Evolutionary conservation across 2,329 filamentous ascomycete species (phyloP).

Genomic region (Fusarium graminum): DNA sequence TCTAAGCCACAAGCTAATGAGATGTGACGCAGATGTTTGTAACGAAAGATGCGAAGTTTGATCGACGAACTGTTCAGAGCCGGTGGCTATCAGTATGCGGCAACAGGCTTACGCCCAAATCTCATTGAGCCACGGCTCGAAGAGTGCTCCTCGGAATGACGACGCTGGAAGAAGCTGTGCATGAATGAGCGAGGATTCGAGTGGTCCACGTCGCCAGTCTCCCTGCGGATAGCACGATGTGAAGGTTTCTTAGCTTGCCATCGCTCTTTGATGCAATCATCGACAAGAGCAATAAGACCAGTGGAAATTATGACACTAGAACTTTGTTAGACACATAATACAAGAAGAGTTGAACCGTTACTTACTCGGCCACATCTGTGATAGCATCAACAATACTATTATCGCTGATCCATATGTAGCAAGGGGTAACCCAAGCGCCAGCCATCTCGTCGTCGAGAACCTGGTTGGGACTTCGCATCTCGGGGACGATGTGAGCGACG

Average conservation of each 20-base stretch:
- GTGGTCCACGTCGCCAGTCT: constrained; percentile 42
- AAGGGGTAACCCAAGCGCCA: constrained; percentile 91
- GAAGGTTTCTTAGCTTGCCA: constrained; percentile 69
- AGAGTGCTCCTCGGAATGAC: constrained; percentile 55
- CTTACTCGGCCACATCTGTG: constrained; percentile 89
- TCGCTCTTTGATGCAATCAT: constrained; percentile 87
- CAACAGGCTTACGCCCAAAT: constrained; percentile 53
- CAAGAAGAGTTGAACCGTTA: constrained; percentile 37
- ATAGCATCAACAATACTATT: constrained; percentile 73
- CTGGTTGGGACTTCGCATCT: constrained; percentile 79
- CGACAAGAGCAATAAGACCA: constrained; percentile 88
- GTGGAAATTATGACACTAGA: constrained; percentile 86
- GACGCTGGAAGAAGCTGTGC: constrained; percentile 58
- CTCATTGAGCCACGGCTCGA: constrained; percentile 53
- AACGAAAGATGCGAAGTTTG: background rate
- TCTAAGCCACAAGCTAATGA: constrained; percentile 3
- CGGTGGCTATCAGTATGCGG: constrained; percentile 52
- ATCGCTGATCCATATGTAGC: constrained; percentile 91
- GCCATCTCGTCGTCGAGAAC: constrained; percentile 77
- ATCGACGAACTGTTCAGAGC: background rate
- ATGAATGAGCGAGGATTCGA: constrained; percentile 53
- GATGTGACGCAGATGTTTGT: background rate
- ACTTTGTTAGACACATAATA: constrained; percentile 42
- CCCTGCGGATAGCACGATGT: constrained; percentile 47
- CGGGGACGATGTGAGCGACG: constrained; percentile 87